Evolutionary conservation across 371 early-diverging fungal genomes (phyloP).

Genomic region (Coemansia sp.): DNA sequence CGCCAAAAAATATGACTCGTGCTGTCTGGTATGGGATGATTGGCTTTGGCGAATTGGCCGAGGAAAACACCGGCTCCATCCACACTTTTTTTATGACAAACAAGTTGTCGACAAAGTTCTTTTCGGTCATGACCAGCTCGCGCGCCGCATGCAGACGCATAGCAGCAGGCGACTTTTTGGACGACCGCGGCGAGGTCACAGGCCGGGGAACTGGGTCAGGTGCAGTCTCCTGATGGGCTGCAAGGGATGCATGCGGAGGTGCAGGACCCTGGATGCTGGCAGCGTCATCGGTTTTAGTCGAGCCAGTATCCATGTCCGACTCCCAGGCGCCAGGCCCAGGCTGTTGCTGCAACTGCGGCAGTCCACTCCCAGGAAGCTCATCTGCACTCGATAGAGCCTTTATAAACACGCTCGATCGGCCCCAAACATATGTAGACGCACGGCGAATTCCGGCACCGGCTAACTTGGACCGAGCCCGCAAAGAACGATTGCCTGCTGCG

Average conservation of each 20-base stretch:
- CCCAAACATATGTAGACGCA: conserved; percentile 47
- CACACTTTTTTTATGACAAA: conserved; percentile 53
- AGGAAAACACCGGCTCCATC: conserved; percentile 54
- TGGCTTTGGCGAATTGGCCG: conserved; percentile 51
- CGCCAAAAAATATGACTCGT: conserved; percentile 43
- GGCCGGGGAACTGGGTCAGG: background rate
- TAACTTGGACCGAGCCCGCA: conserved; percentile 36
- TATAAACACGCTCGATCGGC: conserved; percentile 43
- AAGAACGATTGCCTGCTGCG: conserved; percentile 23
- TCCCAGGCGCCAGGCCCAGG: conserved; percentile 3
- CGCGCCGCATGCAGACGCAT: conserved; percentile 52
- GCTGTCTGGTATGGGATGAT: conserved; percentile 53
- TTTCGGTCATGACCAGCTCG: conserved; percentile 52
- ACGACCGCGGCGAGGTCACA: background rate
- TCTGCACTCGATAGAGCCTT: conserved; percentile 37
- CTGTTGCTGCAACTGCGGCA: background rate
- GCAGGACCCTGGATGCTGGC: background rate
- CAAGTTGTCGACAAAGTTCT: conserved; percentile 52
- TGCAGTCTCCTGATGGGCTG: background rate
- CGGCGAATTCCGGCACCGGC: conserved; percentile 42
- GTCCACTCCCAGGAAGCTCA: conserved; percentile 18
- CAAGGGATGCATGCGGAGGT: background rate
- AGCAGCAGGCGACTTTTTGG: conserved; percentile 41
- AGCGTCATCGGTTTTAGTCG: conserved; percentile 16
- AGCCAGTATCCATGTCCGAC: conserved; percentile 19